These are phyloP conservation scores for Paraphaeosphaeria sporulosa DNA, from an alignment of 2,329 filamentous ascomycete genomes.

Conservation along the genomic window DNA sequence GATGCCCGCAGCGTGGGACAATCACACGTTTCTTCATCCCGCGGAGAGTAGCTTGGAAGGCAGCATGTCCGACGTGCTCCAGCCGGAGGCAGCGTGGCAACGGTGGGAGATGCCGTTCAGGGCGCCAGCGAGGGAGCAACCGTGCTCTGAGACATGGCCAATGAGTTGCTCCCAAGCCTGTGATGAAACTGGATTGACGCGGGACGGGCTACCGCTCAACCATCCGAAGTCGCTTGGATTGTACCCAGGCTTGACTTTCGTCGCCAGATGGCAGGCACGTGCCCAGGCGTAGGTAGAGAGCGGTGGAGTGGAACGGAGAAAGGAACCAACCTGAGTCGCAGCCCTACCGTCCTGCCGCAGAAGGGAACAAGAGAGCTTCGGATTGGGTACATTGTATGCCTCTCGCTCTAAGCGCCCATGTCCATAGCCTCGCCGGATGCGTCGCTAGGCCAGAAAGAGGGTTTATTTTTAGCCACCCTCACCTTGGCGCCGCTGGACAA, in stretches of 20 bases:
- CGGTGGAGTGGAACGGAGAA: background rate
- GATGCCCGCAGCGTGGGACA: constrained; percentile 5
- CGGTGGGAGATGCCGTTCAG: constrained; percentile 21
- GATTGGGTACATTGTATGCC: background rate
- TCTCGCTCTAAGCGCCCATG: constrained; percentile 21
- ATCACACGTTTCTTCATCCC: constrained; percentile 13
- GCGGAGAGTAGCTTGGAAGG: background rate
- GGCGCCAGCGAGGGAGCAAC: too few species aligned
- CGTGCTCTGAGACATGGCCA: constrained; percentile 40
- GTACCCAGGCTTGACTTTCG: too few species aligned
- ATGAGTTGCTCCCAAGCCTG: constrained; percentile 21
- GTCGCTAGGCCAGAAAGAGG: constrained; percentile 14
- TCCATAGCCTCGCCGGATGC: constrained; percentile 17
- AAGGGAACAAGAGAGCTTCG: too few species aligned
- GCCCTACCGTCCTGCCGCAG: background rate
- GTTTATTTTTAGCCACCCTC: constrained; percentile 21
- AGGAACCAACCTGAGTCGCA: constrained; percentile 8
- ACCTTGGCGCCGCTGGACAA: too few species aligned
- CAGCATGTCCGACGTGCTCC: constrained; percentile 15
- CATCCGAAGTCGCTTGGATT: background rate
- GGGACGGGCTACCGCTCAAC: constrained; percentile 9
- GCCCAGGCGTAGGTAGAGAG: background rate
- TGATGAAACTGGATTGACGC: constrained; percentile 25
- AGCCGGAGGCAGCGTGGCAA: constrained; percentile 19
- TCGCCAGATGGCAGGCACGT: background rate